These are phyloP conservation scores for Amorphotheca resinae DNA, from an alignment of 495 filamentous ascomycete genomes.

Conservation along the genomic window DNA sequence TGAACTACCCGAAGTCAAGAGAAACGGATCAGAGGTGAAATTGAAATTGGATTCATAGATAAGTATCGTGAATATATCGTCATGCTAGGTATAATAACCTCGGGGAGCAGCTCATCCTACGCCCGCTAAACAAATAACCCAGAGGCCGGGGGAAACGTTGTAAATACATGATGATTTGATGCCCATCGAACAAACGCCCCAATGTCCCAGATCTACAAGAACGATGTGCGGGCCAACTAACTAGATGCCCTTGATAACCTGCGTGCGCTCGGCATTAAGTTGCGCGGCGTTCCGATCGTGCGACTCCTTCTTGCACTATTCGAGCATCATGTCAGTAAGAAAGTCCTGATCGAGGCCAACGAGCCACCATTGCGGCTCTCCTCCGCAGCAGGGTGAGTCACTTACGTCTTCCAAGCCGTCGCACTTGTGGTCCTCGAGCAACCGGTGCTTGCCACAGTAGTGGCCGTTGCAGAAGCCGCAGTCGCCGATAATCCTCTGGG, in stretches of 20 bases:
- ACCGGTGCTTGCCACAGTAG: conserved; percentile 86
- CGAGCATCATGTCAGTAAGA: conserved; percentile 20
- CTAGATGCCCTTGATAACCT: conserved; percentile 23
- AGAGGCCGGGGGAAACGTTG: background rate
- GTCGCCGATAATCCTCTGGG: conserved; percentile 88
- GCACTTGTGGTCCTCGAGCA: conserved; percentile 90
- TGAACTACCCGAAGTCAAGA: no score
- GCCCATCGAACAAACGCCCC: conserved; percentile 4
- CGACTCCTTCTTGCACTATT: conserved; percentile 81
- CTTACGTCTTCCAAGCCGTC: conserved; percentile 78
- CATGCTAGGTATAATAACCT: conserved; percentile 7
- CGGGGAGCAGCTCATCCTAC: conserved; percentile 4
- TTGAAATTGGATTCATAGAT: no score
- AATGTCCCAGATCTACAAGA: conserved; percentile 5
- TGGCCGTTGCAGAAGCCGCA: conserved; percentile 89
- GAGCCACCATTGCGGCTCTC: conserved; percentile 32
- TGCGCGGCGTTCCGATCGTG: conserved; percentile 87
- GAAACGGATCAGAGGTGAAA: background rate
- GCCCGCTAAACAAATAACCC: conserved; percentile 17
- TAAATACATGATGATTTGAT: conserved; percentile 11
- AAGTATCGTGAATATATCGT: conserved; percentile 5
- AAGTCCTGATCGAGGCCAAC: conserved; percentile 29
- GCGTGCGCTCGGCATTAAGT: conserved; percentile 77
- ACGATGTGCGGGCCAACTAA: no score
- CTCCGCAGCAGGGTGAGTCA: conserved; percentile 12